Percentiles rank a stretch among this genome's conserved stretches.
phyloP scores from a whole-genome alignment of 2,329 filamentous ascomycete genomes.

The Pseudogymnoascus sp. region DNA sequence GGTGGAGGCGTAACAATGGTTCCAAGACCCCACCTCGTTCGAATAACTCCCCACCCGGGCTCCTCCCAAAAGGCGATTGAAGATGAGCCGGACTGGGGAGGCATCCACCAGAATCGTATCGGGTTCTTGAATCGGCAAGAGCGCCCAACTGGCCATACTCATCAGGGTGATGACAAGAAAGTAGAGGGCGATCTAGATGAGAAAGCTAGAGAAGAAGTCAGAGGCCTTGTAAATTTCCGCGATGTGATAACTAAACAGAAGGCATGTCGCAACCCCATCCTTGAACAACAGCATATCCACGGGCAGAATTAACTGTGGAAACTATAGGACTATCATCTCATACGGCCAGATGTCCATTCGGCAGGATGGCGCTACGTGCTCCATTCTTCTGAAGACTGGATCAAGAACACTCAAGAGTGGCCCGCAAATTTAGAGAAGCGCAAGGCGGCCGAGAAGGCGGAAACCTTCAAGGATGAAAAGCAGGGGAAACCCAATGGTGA shows the following conservation, averaged over 20 bases:
- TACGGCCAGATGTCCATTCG: conserved; percentile 35
- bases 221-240: conserved; percentile 32
- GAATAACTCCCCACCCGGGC: conserved; percentile 29
- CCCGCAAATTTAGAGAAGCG: conserved; percentile 36
- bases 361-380: conserved; percentile 42
- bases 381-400: conserved; percentile 38
- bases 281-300: not conserved
- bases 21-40: not conserved
- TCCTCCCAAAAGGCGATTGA: conserved; percentile 33
- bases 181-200: conserved; percentile 10
- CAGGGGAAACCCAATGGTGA: conserved; percentile 24
- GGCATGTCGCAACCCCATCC: not conserved
- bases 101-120: conserved; percentile 31
- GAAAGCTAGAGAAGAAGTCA: conserved; percentile 12
- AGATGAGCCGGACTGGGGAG: conserved; percentile 36
- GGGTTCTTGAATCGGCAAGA: conserved; percentile 32
- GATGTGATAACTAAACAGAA: conserved; percentile 27
- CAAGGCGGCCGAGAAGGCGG: conserved; percentile 25
- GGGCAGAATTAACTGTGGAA: not conserved
- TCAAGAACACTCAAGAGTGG: conserved; percentile 41
- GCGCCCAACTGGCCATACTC: conserved; percentile 32
- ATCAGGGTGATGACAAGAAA: conserved; percentile 23
- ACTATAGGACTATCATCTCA: conserved; percentile 35
- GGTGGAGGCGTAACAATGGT: not conserved
- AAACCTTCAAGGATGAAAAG: conserved; percentile 22